A percentile compares a stretch with the other conserved stretches of the same genome.
Conservation (phyloP, 148 eudicot species). For the Agrostemma githago region DNA sequence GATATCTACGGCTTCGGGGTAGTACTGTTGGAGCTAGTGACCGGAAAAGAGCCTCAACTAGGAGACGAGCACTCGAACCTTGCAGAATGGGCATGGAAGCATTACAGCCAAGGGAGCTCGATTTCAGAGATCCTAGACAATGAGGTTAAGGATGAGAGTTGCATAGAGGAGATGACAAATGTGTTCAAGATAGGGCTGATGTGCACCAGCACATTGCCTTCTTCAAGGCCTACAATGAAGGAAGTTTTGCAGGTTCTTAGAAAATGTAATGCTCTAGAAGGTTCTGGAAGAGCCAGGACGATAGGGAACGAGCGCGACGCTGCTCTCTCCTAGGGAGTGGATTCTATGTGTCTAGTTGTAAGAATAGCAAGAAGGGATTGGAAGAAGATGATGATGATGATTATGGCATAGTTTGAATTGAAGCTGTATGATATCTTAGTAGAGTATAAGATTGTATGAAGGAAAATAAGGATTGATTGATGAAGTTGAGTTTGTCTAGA, state of each 20-base stretch:
- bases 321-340: constrained; percentile 48
- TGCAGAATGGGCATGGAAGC: constrained; percentile 82
- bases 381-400: constrained; percentile 32
- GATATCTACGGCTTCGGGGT: constrained; percentile 86
- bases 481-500: no score
- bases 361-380: constrained; percentile 32
- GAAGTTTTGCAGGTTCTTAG: constrained; percentile 57
- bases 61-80: constrained; percentile 59
- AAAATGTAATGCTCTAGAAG: constrained; percentile 23
- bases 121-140: constrained; percentile 39
- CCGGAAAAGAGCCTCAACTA: constrained; percentile 59
- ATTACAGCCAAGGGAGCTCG: constrained; percentile 42
- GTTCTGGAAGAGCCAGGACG: constrained; percentile 24
- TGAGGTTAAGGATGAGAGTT: constrained; percentile 31
- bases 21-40: constrained; percentile 67
- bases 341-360: constrained; percentile 37
- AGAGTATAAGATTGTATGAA: no score
- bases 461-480: no score
- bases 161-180: constrained; percentile 48
- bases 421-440: no score
- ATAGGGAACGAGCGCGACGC: constrained; percentile 33
- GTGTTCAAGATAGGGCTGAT: constrained; percentile 62
- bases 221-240: constrained; percentile 70
- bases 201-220: constrained; percentile 55
- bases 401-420: constrained; percentile 22